Percentiles rank a stretch among this genome's conserved stretches.
These are phyloP conservation scores for Martensiomyces pterosporus DNA, from an alignment of 192 early-diverging fungal genomes.

Conservation along the genomic window DNA sequence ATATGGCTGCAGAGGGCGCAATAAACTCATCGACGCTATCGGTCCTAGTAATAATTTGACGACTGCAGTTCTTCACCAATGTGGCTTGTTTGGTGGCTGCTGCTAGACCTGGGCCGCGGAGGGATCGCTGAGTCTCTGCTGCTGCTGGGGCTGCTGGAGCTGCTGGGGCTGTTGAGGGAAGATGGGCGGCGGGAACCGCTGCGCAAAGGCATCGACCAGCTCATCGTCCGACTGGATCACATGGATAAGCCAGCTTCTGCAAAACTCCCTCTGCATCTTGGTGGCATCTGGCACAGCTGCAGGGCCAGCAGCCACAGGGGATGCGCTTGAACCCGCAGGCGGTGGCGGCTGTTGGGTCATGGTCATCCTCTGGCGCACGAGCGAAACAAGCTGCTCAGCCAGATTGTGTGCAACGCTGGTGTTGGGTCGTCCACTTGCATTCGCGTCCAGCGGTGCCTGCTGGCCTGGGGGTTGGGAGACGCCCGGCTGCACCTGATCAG, in stretches of 20 bases:
- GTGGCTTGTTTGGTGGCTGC: too few species aligned
- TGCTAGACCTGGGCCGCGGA: too few species aligned
- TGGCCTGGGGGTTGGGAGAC: background rate
- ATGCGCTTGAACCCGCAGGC: too few species aligned
- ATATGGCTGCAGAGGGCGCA: too few species aligned
- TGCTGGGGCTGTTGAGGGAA: slow-evolving; percentile 13
- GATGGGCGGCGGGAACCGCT: slow-evolving; percentile 46
- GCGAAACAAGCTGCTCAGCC: slow-evolving; percentile 48
- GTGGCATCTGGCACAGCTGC: too few species aligned
- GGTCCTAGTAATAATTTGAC: too few species aligned
- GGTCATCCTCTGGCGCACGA: slow-evolving; percentile 47
- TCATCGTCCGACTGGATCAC: slow-evolving; percentile 49
- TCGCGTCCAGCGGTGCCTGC: background rate
- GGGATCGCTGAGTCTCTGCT: background rate
- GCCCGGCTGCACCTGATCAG: slow-evolving; percentile 3
- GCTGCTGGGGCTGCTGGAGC: slow-evolving; percentile 1
- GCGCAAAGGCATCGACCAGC: slow-evolving; percentile 49
- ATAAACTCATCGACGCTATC: too few species aligned
- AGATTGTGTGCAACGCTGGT: slow-evolving; percentile 40
- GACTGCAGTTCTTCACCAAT: too few species aligned
- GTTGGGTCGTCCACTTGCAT: slow-evolving; percentile 1
- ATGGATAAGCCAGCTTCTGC: slow-evolving; percentile 45
- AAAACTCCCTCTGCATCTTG: slow-evolving; percentile 43
- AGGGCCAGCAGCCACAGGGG: too few species aligned
- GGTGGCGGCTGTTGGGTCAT: slow-evolving; percentile 9